These are phyloP conservation scores for Hygrophoropsis aurantiaca DNA, from an alignment of 768 basidiomycete species.

Conservation along the genomic window DNA sequence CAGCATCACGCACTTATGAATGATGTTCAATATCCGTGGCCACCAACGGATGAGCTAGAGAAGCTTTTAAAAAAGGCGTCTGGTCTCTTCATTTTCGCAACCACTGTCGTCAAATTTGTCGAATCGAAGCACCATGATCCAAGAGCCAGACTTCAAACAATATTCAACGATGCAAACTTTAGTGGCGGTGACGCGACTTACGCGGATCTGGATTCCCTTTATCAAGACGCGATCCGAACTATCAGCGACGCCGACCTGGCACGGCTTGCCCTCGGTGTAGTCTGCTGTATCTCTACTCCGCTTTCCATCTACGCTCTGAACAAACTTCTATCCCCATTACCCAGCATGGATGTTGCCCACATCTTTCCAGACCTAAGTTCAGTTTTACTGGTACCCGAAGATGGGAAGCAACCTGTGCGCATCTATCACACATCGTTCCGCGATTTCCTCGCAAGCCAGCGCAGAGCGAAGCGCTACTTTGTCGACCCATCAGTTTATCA, in stretches of 20 bases:
- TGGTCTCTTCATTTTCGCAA: slow-evolving; percentile 28
- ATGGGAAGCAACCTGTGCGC: slow-evolving; percentile 10
- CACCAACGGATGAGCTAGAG: slow-evolving; percentile 16
- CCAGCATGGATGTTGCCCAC: slow-evolving; percentile 11
- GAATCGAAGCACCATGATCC: no score
- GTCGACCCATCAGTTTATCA: slow-evolving; percentile 12
- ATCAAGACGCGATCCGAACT: slow-evolving; percentile 15
- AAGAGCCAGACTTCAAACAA: slow-evolving; percentile 6
- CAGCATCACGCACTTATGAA: slow-evolving; percentile 14
- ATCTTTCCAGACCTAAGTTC: no score
- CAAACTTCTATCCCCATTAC: slow-evolving; percentile 8
- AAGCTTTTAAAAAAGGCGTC: slow-evolving; percentile 18
- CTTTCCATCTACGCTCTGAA: slow-evolving; percentile 12
- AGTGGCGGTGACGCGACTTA: slow-evolving; percentile 8
- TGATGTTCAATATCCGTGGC: slow-evolving; percentile 19
- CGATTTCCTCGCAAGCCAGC: slow-evolving; percentile 15
- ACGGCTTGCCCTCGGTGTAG: no score
- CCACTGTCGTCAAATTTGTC: slow-evolving; percentile 26
- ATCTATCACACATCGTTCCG: slow-evolving; percentile 21
- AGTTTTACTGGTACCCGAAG: slow-evolving; percentile 12
- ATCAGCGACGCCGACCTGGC: no score
- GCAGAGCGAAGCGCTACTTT: slow-evolving; percentile 15
- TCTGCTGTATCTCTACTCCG: slow-evolving; percentile 15
- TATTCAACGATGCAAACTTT: slow-evolving; percentile 5
- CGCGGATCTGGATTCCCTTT: slow-evolving; percentile 14